Conservation (phyloP, 2,329 filamentous ascomycete species). For the Xylaria sp. region DNA sequence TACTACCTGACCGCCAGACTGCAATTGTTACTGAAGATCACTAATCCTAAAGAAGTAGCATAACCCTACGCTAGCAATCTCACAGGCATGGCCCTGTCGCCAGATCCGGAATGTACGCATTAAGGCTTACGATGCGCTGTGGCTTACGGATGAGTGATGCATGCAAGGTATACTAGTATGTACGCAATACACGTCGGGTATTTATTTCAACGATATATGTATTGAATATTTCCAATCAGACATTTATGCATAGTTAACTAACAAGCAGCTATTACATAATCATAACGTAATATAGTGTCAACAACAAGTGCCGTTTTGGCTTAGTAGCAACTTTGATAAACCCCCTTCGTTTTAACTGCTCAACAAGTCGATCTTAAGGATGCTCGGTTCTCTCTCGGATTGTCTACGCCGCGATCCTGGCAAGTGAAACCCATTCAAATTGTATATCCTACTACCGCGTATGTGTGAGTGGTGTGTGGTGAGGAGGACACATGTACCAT, state of each 20-base stretch:
- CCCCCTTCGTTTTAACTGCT: too few species aligned
- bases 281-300: too few species aligned
- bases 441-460: background rate
- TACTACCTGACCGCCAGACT: conserved; percentile 45
- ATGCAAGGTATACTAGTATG: conserved; percentile 13
- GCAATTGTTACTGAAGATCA: background rate
- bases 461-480: background rate
- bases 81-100: conserved; percentile 3
- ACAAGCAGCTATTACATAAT: too few species aligned
- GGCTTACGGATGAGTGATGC: background rate
- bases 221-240: too few species aligned
- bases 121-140: conserved; percentile 4
- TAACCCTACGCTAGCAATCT: conserved; percentile 33
- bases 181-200: too few species aligned
- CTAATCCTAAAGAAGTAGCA: conserved; percentile 42
- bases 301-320: too few species aligned
- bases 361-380: too few species aligned
- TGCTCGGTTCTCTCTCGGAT: too few species aligned
- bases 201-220: too few species aligned
- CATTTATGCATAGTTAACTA: too few species aligned
- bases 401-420: too few species aligned
- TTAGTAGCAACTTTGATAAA: too few species aligned
- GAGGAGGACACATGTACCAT: background rate
- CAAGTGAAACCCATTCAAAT: background rate
- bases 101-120: conserved; percentile 21